Evolutionary conservation across 169 alveolate species (phyloP).

Genomic region (Plasmodium cynomolgi): DNA sequence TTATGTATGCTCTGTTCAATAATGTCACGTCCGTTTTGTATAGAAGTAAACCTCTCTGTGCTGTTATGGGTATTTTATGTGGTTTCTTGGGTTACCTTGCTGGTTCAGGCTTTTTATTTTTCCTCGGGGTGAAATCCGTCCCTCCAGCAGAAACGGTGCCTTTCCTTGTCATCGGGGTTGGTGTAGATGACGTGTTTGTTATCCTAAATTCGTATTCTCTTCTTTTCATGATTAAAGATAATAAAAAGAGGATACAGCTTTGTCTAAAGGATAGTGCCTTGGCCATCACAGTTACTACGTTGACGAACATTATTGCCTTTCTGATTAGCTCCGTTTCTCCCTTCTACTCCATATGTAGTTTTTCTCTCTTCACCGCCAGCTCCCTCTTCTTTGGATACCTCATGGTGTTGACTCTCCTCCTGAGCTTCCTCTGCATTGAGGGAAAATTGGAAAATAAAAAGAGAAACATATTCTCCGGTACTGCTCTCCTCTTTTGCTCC

Average conservation of each 20-base stretch:
- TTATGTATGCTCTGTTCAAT: constrained; percentile 58
- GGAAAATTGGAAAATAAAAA: constrained; percentile 80
- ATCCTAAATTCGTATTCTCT: constrained; percentile 84
- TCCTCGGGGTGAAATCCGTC: constrained; percentile 83
- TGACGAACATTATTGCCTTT: constrained; percentile 86
- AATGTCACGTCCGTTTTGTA: constrained; percentile 62
- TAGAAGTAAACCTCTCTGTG: constrained; percentile 72
- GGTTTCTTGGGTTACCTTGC: constrained; percentile 86
- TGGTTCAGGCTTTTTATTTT: constrained; percentile 87
- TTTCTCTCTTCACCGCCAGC: constrained; percentile 83
- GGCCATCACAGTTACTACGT: constrained; percentile 86
- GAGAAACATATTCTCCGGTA: constrained; percentile 31
- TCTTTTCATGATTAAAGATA: constrained; percentile 80
- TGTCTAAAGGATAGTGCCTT: constrained; percentile 87
- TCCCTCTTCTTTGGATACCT: constrained; percentile 85
- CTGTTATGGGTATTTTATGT: constrained; percentile 83
- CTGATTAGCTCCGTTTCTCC: constrained; percentile 87
- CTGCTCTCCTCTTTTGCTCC: neutral
- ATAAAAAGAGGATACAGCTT: constrained; percentile 82
- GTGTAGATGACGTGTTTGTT: constrained; percentile 88
- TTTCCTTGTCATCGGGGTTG: constrained; percentile 86
- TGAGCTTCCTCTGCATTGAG: constrained; percentile 84
- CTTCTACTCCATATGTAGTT: constrained; percentile 84
- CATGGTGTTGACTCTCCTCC: constrained; percentile 82
- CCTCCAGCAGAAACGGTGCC: constrained; percentile 88